A percentile compares a stretch with the other conserved stretches of the same genome.
phyloP scores from a whole-genome alignment of 164 flowering plant genomes.

The Stephania japonica region DNA sequence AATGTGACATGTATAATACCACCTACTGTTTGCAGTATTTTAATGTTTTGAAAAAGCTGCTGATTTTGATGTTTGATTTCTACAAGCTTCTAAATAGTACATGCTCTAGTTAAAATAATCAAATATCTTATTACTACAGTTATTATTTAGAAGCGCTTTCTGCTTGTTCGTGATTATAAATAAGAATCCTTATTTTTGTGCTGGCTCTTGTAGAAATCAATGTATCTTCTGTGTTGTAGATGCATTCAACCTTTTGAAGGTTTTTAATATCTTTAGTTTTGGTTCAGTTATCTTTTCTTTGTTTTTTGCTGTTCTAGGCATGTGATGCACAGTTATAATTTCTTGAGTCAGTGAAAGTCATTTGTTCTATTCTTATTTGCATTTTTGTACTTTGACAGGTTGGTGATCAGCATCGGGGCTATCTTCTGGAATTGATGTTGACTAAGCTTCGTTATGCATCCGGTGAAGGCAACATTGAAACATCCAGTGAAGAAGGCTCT shows the following conservation, averaged over 20 bases:
- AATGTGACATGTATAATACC: not conserved
- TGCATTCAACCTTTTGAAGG: not conserved
- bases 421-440: constrained; percentile 89
- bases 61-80: not conserved
- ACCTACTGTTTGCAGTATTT: not conserved
- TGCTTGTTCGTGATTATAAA: not conserved
- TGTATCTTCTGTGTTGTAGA: not conserved
- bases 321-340: constrained; percentile 5
- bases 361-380: not conserved
- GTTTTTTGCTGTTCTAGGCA: not conserved
- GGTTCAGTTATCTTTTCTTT: not conserved
- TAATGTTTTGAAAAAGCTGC: not conserved
- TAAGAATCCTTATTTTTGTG: too few relatives aligned
- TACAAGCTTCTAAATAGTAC: not conserved
- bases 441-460: constrained; percentile 97
- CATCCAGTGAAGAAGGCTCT: constrained; percentile 78
- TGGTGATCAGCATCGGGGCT: constrained; percentile 88
- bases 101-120: not conserved
- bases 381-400: constrained; percentile 43
- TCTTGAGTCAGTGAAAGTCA: too few relatives aligned
- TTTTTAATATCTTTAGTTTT: not conserved
- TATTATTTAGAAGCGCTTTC: not conserved
- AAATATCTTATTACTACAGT: not conserved
- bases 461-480: constrained; percentile 75
- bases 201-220: too few relatives aligned